Evolutionary conservation across 2,329 filamentous ascomycete genomes (phyloP).

Genomic region (Dothistroma septosporum): DNA sequence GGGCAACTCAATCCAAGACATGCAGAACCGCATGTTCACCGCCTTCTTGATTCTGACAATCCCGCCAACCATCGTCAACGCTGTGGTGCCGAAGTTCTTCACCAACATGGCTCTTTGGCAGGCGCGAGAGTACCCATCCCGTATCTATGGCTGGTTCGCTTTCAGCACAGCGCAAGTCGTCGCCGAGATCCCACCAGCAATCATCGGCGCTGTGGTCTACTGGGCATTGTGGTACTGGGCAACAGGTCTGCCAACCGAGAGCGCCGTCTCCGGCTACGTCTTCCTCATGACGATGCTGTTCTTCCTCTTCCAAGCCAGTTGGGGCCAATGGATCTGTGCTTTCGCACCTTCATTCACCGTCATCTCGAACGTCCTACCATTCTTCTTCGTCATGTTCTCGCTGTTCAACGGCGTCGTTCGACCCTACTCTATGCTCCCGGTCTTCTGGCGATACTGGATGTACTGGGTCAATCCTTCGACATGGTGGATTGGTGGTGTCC

Average conservation of each 20-base stretch:
- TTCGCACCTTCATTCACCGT: conserved; percentile 76
- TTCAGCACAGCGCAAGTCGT: conserved; percentile 71
- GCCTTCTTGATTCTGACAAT: conserved; percentile 56
- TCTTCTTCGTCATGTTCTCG: conserved; percentile 75
- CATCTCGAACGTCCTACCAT: conserved; percentile 70
- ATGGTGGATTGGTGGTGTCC: conserved; percentile 68
- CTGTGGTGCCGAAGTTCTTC: conserved; percentile 73
- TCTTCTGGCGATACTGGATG: conserved; percentile 71
- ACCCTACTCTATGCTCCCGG: conserved; percentile 60
- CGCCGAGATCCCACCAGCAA: conserved; percentile 66
- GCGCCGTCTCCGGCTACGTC: conserved; percentile 65
- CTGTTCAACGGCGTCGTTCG: conserved; percentile 75
- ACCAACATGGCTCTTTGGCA: conserved; percentile 69
- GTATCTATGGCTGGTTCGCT: conserved; percentile 74
- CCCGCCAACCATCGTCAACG: conserved; percentile 68
- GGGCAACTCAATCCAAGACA: conserved; percentile 60
- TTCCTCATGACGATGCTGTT: conserved; percentile 77
- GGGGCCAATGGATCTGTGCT: conserved; percentile 81
- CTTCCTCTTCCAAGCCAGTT: conserved; percentile 68
- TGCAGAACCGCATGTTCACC: conserved; percentile 77
- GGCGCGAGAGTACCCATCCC: conserved; percentile 65
- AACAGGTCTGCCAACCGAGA: conserved; percentile 63
- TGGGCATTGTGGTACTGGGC: conserved; percentile 75
- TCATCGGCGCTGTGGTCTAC: conserved; percentile 63
- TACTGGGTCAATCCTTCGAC: conserved; percentile 66